Base-by-base conservation (phyloP, 2,329 filamentous ascomycete genomes). In the Penicillium sp. region DNA sequence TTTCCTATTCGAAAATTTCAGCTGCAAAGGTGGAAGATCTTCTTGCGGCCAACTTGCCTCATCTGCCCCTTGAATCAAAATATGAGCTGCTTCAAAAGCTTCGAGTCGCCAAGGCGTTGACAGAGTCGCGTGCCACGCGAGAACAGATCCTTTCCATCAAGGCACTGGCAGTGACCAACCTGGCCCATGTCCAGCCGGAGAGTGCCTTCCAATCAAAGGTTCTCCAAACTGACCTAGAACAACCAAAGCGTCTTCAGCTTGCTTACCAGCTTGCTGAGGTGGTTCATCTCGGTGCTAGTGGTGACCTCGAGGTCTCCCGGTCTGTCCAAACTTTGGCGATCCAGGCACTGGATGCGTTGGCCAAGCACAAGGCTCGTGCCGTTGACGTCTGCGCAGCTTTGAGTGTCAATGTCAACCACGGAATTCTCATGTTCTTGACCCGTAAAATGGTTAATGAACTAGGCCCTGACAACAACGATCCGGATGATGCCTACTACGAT, bases 391-490 rank as follows among this genome's bases (percentile, higher is more conserved):
- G 92, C 61, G 87, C 91, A 41, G 92, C 94, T n/a, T 79, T 99
- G 41, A 96, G 92, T 68, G 91, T 95, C 53, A 96, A 93, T 65
- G 93, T 97, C 38, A 97, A 96, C 67, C 95, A 99, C 67, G 95
- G 94, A 15, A 89, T 97, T 31, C 82, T 99, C 44, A 88, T 97
- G 64, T 97, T 97, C 69, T 84, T 97, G 64, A 88, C 96, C 49
- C 86, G 93, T 55, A 97, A 96, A 74, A 90, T 92, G 10, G 90
- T 97, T 56, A 87, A 88, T 19, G 90, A 92, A 61, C 88, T 99
- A 77, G 86, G 82, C 56, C 79, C 78, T 49, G 84, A 88, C 54
- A 76, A 80, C 57, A 80, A 85, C 39, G 72, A 74, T 15, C 81
- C 83, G 23, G 82, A 86, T 62, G 82, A 84, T 55, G 84, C 84